Conservation (phyloP, 148 eudicot species). For the Rhododendron ferrugineum region DNA sequence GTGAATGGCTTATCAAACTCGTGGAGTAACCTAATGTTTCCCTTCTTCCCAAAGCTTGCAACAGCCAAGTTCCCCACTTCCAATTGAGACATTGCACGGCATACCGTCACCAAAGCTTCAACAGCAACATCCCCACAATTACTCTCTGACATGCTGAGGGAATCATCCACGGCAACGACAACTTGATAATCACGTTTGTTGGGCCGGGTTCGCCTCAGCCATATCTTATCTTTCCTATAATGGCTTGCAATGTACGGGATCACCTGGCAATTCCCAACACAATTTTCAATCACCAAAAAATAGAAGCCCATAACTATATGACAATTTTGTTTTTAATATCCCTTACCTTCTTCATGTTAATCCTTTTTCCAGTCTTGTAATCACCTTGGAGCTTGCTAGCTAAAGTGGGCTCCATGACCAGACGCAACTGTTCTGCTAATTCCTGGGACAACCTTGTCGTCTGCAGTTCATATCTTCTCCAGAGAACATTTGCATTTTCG, state of each 20-base stretch:
- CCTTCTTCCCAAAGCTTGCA: slow-evolving; percentile 83
- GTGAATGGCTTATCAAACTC: slow-evolving; percentile 87
- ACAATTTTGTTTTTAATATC: not conserved
- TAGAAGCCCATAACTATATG: not conserved
- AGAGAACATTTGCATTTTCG: slow-evolving; percentile 48
- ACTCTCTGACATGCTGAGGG: slow-evolving; percentile 91
- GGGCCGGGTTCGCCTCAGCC: slow-evolving; percentile 91
- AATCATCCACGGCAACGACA: slow-evolving; percentile 87
- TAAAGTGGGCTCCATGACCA: slow-evolving; percentile 91
- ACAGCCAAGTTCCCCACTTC: slow-evolving; percentile 96
- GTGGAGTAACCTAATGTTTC: slow-evolving; percentile 71
- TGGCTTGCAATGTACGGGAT: slow-evolving; percentile 92
- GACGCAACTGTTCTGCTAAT: slow-evolving; percentile 91
- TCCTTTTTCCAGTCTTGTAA: slow-evolving; percentile 95
- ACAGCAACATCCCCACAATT: slow-evolving; percentile 78
- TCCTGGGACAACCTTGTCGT: slow-evolving; percentile 92
- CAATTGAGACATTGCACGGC: slow-evolving; percentile 92
- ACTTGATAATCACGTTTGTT: slow-evolving; percentile 96
- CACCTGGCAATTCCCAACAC: slow-evolving; percentile 41
- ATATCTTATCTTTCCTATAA: slow-evolving; percentile 91
- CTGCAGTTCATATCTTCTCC: slow-evolving; percentile 74
- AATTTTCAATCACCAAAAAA: not conserved
- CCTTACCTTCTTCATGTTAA: slow-evolving; percentile 93
- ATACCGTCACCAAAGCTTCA: slow-evolving; percentile 94
- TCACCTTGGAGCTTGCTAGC: slow-evolving; percentile 99